phyloP scores from a whole-genome alignment of 805 yeast species.

The Sugiyamaella qingdaonensis region DNA sequence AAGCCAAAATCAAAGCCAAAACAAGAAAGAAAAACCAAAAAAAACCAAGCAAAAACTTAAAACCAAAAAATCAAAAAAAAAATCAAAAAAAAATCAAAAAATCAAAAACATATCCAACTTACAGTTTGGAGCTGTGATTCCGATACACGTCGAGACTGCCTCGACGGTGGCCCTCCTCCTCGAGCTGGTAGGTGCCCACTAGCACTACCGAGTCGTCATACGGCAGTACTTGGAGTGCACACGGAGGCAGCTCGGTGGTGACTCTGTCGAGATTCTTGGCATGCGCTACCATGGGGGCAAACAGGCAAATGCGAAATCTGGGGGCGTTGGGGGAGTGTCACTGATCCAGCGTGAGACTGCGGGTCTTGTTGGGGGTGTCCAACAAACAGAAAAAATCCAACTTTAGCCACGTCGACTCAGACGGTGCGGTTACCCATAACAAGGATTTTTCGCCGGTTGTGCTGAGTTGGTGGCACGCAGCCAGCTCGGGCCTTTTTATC shows the following conservation, averaged over 20 bases:
- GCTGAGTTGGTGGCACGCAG: no score
- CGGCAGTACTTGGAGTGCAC: constrained; percentile 65
- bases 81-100: not conserved
- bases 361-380: no score
- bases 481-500: no score
- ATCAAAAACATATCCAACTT: constrained; percentile 20
- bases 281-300: not conserved
- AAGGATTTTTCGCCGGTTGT: no score
- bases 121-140: constrained; percentile 19
- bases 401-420: no score
- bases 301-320: not conserved
- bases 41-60: no score
- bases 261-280: constrained; percentile 1
- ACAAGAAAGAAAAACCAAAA: no score
- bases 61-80: no score
- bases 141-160: constrained; percentile 55
- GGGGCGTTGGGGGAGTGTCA: not conserved
- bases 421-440: no score
- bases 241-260: constrained; percentile 67
- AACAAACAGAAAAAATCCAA: no score
- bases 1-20: no score
- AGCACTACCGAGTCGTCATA: constrained; percentile 44
- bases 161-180: constrained; percentile 54
- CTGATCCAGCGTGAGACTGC: not conserved
- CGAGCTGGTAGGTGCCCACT: constrained; percentile 78